These are phyloP conservation scores for Solanum ahanhuiri DNA, from an alignment of 257 asterid genomes.

Conservation along the genomic window DNA sequence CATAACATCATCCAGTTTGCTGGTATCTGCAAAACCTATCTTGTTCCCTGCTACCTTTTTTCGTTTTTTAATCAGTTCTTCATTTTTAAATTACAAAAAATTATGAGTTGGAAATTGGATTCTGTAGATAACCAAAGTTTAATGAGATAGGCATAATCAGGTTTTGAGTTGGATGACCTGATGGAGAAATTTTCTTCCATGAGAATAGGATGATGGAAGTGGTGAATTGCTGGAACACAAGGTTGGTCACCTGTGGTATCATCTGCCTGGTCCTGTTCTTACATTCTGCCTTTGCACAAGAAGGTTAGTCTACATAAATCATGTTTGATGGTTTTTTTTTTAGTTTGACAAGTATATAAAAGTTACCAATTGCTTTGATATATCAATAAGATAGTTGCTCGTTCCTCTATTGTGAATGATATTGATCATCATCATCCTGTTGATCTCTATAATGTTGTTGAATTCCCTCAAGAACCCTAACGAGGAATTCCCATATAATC, in stretches of 20 bases:
- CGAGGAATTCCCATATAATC: not conserved
- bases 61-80: not conserved
- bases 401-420: not conserved
- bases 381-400: not conserved
- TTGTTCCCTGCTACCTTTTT: constrained; percentile 16
- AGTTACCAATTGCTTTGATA: not conserved
- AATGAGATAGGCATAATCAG: not conserved
- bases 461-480: not conserved
- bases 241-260: constrained; percentile 14
- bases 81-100: not conserved
- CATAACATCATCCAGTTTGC: not conserved
- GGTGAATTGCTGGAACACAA: constrained; percentile 18
- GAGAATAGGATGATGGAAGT: constrained; percentile 51
- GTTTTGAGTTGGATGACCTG: constrained; percentile 18
- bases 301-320: constrained; percentile 34
- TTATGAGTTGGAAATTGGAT: not conserved
- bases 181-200: constrained; percentile 28
- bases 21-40: constrained; percentile 10
- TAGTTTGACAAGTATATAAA: not conserved
- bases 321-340: not conserved
- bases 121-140: not conserved
- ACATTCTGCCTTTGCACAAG: constrained; percentile 35
- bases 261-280: constrained; percentile 22
- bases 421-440: not conserved
- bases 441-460: not conserved